These are phyloP conservation scores for Penicillium sp. DNA, from an alignment of 2,329 filamentous ascomycete genomes.

Conservation along the genomic window DNA sequence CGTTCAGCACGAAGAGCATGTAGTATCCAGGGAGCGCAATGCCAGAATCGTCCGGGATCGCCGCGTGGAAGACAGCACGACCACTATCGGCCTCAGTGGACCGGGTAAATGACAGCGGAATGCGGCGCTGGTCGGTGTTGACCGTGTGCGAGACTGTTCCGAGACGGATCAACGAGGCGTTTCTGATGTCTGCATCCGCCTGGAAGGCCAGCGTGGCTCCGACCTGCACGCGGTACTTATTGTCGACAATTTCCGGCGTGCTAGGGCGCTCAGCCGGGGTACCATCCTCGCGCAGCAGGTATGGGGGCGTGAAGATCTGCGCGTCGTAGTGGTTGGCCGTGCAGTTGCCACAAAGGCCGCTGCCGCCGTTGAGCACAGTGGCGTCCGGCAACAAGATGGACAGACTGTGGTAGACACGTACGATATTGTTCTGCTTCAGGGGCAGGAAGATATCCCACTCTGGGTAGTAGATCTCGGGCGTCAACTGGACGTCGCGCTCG, in stretches of 20 bases:
- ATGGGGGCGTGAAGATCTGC: slow-evolving; percentile 54
- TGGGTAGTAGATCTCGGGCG: slow-evolving; percentile 47
- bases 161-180: slow-evolving; percentile 44
- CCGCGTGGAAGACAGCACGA: slow-evolving; percentile 38
- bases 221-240: too few relatives aligned
- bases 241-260: slow-evolving; percentile 26
- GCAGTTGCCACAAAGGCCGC: slow-evolving; percentile 50
- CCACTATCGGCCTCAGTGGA: slow-evolving; percentile 19
- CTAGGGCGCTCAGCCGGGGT: slow-evolving; percentile 38
- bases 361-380: slow-evolving; percentile 50
- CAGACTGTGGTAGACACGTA: slow-evolving; percentile 46
- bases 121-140: slow-evolving; percentile 55
- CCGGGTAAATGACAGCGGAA: slow-evolving; percentile 39
- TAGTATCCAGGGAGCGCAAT: slow-evolving; percentile 52
- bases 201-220: too few relatives aligned
- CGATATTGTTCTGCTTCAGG: slow-evolving; percentile 15
- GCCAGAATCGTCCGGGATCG: slow-evolving; percentile 44
- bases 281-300: slow-evolving; percentile 49
- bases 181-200: slow-evolving; percentile 27
- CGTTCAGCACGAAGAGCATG: slow-evolving; percentile 49
- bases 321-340: slow-evolving; percentile 50
- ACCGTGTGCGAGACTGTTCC: slow-evolving; percentile 52
- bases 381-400: slow-evolving; percentile 50
- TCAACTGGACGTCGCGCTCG: slow-evolving; percentile 29
- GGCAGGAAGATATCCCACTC: slow-evolving; percentile 38